A percentile compares a stretch with the other conserved stretches of the same genome.
These are phyloP conservation scores for Ophiostoma angusticollis DNA, from an alignment of 2,329 filamentous ascomycete species.

Conservation along the genomic window DNA sequence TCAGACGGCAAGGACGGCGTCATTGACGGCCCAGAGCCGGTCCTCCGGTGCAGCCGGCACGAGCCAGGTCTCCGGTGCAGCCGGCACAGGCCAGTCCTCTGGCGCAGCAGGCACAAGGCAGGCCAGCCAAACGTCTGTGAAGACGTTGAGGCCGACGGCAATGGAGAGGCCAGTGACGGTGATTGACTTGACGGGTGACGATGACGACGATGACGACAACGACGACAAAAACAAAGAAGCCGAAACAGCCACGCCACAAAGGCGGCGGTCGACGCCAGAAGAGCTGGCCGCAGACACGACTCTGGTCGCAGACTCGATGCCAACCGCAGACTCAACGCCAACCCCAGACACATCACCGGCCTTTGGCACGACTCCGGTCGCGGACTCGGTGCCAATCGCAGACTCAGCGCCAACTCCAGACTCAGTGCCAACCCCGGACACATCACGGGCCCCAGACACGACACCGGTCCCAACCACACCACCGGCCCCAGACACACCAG, in stretches of 20 bases:
- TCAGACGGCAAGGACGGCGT: conserved; percentile 12
- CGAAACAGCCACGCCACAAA: not conserved
- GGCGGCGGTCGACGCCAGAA: not conserved
- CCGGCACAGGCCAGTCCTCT: not conserved
- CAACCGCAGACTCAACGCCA: no score
- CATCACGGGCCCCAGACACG: no score
- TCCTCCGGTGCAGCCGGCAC: not conserved
- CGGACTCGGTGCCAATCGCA: no score
- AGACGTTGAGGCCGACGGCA: not conserved
- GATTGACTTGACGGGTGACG: conserved; percentile 8
- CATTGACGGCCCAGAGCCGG: not conserved
- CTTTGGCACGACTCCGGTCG: no score
- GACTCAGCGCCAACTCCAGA: no score
- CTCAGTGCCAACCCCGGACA: no score
- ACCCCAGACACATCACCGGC: no score
- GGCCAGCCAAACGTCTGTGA: not conserved
- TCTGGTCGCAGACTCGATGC: no score
- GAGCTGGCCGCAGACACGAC: no score
- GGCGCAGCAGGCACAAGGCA: not conserved
- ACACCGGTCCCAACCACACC: no score
- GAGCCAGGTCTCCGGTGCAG: not conserved
- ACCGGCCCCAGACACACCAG: no score
- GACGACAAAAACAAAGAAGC: not conserved
- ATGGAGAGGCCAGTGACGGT: not conserved
- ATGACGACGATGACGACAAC: not conserved